Base-by-base conservation (phyloP, 176 grass and related monocot species). In the Aegilops bicornis region DNA sequence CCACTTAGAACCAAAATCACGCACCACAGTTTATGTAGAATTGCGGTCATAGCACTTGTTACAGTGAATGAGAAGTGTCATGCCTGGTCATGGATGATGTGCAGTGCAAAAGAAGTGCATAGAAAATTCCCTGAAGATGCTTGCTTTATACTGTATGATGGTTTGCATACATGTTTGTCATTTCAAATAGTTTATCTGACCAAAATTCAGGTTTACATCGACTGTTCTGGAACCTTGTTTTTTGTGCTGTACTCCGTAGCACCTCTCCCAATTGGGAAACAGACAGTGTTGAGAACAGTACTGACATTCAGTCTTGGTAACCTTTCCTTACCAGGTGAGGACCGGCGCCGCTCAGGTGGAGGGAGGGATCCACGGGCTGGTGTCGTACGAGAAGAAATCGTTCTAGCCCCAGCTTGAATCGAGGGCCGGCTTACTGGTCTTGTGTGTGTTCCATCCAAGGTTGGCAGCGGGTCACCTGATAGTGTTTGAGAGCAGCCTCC, bases 321-420 rank as follows among this genome's bases (percentile, higher is more conserved):
- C 6, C 60, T 68, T 82, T 5, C 35, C 52, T 66, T 84, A 47
- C 9, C 86, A 95, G 96, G 96, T 92, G 25, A 91, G 96, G 48
- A 92, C 96, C 1, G 93, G 96, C 0, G 93, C 93, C n/a, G 93
- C 96, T 7, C 96, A 98, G 78, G 91, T 94, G 2, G 96, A 94
- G 80, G 96, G 96, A 84, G 96, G 91, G 29, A 82, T 95, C 25
- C 96, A 95, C 76, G 96, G 96, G 35, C 91, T 98, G 15, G 86
- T 98, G 61, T 98, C 93, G 2, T 95, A 92, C 17, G 90, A 98
- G 90, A 97, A 97, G 88, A 97, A 94, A 39, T 78, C 85, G 32
- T 97, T 97, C 76, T 94, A 87, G 76, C 68, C 37, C 20, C 33
- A 69, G 40, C 50, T 45, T 7, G 4, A 23, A 31, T 69, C 24